Evolutionary conservation across 192 early-diverging fungal genomes (phyloP), one percentile per base, ranked within the genome.

Genomic region (Entophlyctis helioformis): DNA sequence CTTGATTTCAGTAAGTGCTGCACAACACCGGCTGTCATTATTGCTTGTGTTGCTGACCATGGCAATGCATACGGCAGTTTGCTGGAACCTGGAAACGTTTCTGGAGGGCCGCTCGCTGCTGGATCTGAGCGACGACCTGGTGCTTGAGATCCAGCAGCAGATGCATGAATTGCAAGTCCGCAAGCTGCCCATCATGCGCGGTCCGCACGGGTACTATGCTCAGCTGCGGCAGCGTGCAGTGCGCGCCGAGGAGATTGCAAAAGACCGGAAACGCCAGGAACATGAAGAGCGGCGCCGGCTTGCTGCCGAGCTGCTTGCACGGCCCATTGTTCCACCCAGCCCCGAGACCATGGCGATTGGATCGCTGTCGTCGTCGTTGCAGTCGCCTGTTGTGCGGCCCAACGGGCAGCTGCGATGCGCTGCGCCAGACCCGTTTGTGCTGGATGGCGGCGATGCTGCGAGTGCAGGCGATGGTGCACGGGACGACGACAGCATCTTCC

Each of bases 1-100:
- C 38, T 82, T 15, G 63, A 67, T 8, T 82, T 78, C 48, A 15
- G 51, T 62, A 31, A 46, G 54, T 25, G 16, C 25, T 42, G 9
- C 23, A 20, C 32, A 25, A 6, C 24, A 25, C 11, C 9, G 15
- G 18, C 19, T 23, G 13, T 45, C 16, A 15, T 0, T 20, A 18
- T 36, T 39, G n/a, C 3, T 46, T 15, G 32, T 40, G 10, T 25
- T 34, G 11, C 18, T 26, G 21, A n/a, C 36, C 28, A 29, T 29
- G 33, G 0, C 31, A 19, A 36, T 15, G 25, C 1, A 27, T 51
- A 18, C 46, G 18, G 11, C 21, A 53, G 48, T 56, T 3, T 46
- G 51, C 32, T 53, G 56, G 55, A 71, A 71, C 36, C 43, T 70
- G 16, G 47, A 46, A 20, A 64, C 61, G 13, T 31, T 48, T 16